Evolutionary conservation across 129 eudicot genomes (phyloP).

Genomic region (Cynara cardunculus): DNA sequence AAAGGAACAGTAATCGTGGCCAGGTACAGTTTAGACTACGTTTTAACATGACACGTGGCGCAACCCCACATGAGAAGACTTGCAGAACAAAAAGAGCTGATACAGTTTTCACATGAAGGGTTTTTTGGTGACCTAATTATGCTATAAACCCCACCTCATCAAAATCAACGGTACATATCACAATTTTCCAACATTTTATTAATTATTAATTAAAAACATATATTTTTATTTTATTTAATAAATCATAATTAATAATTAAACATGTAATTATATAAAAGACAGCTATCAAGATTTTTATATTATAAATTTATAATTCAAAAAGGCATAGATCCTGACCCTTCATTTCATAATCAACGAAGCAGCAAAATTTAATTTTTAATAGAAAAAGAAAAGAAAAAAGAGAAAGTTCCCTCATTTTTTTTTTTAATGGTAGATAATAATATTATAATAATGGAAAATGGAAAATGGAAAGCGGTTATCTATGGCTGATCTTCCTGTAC

Average conservation of each 20-base stretch:
- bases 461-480: slow-evolving; percentile 11
- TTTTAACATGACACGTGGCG: slow-evolving; percentile 27
- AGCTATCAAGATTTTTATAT: not conserved
- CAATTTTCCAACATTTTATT: not conserved
- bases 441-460: slow-evolving; percentile 1
- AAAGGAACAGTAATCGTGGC: slow-evolving; percentile 8
- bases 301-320: not conserved
- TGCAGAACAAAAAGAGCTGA: slow-evolving; percentile 25
- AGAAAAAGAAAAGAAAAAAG: not conserved
- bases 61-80: slow-evolving; percentile 27
- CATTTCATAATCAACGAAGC: slow-evolving; percentile 3
- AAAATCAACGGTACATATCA: not conserved
- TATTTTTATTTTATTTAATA: too few species aligned
- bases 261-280: not conserved
- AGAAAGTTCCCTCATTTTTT: not conserved
- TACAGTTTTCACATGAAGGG: slow-evolving; percentile 24
- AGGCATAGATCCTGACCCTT: not conserved
- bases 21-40: slow-evolving; percentile 6
- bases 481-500: slow-evolving; percentile 34
- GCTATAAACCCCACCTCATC: slow-evolving; percentile 2
- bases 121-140: slow-evolving; percentile 7
- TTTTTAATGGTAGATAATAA: slow-evolving; percentile 7
- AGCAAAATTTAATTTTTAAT: not conserved
- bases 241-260: too few species aligned
- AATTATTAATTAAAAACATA: too few species aligned